phyloP scores from a whole-genome alignment of 805 yeast genomes.

The Cyberlindnera sargentensis region DNA sequence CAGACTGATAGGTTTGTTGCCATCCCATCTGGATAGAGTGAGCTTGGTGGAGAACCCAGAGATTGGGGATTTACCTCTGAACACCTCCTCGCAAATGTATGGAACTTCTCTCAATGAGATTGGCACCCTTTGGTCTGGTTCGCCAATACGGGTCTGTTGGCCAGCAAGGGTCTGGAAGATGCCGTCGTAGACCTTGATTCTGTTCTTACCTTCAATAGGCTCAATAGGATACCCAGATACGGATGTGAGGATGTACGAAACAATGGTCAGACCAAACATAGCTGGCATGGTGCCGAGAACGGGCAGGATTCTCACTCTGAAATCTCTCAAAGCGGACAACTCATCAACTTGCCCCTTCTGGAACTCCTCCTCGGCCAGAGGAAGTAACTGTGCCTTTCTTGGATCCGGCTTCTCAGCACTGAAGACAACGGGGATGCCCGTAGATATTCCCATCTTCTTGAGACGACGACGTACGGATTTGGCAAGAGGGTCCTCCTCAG shows the following conservation, averaged over 20 bases:
- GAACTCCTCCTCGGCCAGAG: constrained; percentile 75
- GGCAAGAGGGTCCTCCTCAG: constrained; percentile 93
- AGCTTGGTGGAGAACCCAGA: constrained; percentile 77
- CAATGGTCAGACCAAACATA: constrained; percentile 85
- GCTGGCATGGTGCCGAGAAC: constrained; percentile 97
- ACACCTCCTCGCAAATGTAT: constrained; percentile 85
- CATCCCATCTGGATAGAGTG: constrained; percentile 82
- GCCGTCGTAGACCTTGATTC: constrained; percentile 80
- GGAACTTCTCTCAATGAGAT: constrained; percentile 65
- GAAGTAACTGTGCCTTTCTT: constrained; percentile 79
- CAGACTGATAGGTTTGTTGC: constrained; percentile 49
- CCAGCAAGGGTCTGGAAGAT: constrained; percentile 79
- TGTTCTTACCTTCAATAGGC: constrained; percentile 83
- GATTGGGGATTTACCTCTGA: constrained; percentile 85
- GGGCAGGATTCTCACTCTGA: constrained; percentile 91
- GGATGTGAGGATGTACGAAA: constrained; percentile 71
- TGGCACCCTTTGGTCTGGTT: constrained; percentile 68
- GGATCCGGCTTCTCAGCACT: constrained; percentile 97
- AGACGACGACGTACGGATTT: constrained; percentile 80
- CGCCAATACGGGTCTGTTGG: constrained; percentile 75
- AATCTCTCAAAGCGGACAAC: constrained; percentile 77
- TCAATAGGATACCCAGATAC: constrained; percentile 88
- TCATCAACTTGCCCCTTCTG: constrained; percentile 81
- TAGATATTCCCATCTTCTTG: constrained; percentile 67
- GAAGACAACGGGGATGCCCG: constrained; percentile 80